Evolutionary conservation across 129 eudicot genomes (phyloP), one percentile per base, ranked within the genome.

Genomic region (Scalesia atractyloides): DNA sequence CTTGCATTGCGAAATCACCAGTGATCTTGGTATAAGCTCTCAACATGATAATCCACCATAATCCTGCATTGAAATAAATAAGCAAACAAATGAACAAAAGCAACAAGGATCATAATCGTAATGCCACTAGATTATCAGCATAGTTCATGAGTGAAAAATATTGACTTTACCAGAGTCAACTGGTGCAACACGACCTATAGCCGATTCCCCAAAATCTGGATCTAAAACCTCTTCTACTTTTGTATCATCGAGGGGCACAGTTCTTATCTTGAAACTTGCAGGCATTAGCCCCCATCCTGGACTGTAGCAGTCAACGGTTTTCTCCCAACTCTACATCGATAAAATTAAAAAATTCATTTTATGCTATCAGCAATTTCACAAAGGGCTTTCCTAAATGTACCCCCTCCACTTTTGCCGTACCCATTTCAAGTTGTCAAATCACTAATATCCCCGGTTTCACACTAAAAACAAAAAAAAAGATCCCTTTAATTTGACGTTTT

Each of bases 221-320:
- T 95, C 99, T 54, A 90, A 83, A 64, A 95, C 97, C 83, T 95
- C 99, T 83, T 95, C 99, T 72, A 62, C 82, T 77, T 88, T 86
- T 53, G 79, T 79, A 6, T 84, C 97, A 64, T 84, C 99, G 67
- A 88, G 93, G 66, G 97, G 89, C 41, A 88, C 96, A 0, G 86
- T 80, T 85, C 91, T 88, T 66, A 95, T 89, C 82, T 90, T 95
- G 46, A 95, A 95, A 84, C 97, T 95, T 73, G 99, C 97, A 19
- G 99, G 99, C 99, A 95, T 95, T 78, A 95, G 70, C 41, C 99
- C 99, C 74, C 90, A 97, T 39, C 99, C 97, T 11, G 99, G 99
- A 72, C 99, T 95, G 81, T 95, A 95, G 81, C 99, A 95, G 73
- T 95, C 99, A 50, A 92, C 97, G 0, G 97, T 92, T 86, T 88